Evolutionary conservation across 148 eudicot genomes (phyloP), one percentile per base, ranked within the genome.

Genomic region (Silene conica): DNA sequence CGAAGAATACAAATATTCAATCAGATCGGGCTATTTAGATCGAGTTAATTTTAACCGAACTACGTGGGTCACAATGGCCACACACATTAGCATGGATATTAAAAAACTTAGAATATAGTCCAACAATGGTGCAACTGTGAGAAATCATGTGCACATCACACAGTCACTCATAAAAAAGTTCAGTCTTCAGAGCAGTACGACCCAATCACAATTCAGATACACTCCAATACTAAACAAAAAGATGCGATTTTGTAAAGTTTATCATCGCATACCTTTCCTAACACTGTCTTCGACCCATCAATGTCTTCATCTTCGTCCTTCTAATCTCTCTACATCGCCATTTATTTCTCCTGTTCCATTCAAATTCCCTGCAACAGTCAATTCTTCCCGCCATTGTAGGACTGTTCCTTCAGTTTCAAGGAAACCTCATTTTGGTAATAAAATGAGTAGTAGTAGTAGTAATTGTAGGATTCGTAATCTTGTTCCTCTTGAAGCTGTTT

Each of bases 161-260:
- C 18, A 50, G 9, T 12, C 55, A 50, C 55, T 2, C 43, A 38
- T 38, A 38, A 38, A 0, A 38, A 38, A 38, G 43, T 2, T 6
- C 3, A 34, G 6, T 34, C 5, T 1, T n/a, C 28, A 31, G 43
- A 38, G 43, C 43, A 38, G 8, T 38, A 38, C 8, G 8, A 38
- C 2, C 43, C 55, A 50, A 50, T 50, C 55, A 12, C 55, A 50
- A 50, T n/a, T n/a, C n/a, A n/a, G n/a, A n/a, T n/a, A 50, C 55
- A 50, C 18, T 50, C 55, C 54, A 31, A 31, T 5, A 48, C 16
- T 10, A 48, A 0, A 13, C 43, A 50, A 3, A 34, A 60, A 79
- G 74, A 92, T 92, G 95, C 85, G 89, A 72, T 83, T 88, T 73
- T 85, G 83, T 78, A 92, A 84, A 87, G 90, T 85, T 73, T 86